Evolutionary conservation across 2,329 filamentous ascomycete genomes (phyloP).

Genomic region (Tolypocladium amazonense): DNA sequence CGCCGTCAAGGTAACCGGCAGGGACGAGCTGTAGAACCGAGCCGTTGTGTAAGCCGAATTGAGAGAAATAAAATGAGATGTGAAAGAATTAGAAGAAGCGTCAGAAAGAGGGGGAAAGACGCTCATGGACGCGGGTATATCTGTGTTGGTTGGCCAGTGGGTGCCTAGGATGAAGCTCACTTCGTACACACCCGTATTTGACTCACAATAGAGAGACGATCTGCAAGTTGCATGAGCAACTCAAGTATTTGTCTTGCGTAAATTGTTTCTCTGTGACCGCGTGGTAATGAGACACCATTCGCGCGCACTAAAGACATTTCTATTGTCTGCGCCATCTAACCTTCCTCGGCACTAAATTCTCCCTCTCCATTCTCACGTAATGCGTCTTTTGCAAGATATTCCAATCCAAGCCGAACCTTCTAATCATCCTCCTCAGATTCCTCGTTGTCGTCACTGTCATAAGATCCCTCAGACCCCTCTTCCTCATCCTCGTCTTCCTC

Average conservation of each 20-base stretch:
- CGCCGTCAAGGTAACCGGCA: slow-evolving; percentile 60
- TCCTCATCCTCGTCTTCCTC: slow-evolving; percentile 31
- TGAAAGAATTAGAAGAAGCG: neutral
- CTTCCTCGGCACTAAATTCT: no score
- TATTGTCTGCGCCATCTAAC: neutral
- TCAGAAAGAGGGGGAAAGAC: neutral
- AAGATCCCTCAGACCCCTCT: slow-evolving; percentile 2
- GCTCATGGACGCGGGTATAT: neutral
- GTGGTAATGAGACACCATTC: neutral
- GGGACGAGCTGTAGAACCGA: slow-evolving; percentile 57
- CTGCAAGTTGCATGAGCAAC: neutral
- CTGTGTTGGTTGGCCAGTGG: neutral
- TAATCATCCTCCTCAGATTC: neutral
- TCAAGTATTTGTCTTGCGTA: no score
- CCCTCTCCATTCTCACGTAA: neutral
- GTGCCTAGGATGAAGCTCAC: neutral
- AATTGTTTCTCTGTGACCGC: neutral
- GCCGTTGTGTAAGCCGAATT: neutral
- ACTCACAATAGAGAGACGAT: neutral
- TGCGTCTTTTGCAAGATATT: neutral
- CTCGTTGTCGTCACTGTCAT: neutral
- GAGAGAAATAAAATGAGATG: neutral
- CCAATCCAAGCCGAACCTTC: neutral
- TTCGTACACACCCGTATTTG: neutral
- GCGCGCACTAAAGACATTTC: neutral